Base-by-base conservation (phyloP, 306 rosid species). In the Morella rubra region DNA sequence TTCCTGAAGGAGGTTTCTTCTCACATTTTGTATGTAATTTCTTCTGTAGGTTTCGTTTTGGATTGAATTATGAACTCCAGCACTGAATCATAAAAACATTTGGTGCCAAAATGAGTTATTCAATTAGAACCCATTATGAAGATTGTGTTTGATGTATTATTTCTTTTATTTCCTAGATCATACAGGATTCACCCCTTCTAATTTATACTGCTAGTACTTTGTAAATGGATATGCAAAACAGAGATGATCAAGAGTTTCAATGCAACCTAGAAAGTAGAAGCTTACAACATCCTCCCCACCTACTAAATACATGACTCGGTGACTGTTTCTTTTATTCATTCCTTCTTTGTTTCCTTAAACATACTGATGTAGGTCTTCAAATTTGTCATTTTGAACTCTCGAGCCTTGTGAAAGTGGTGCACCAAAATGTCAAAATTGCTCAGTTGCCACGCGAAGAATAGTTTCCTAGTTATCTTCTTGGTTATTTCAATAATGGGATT, bases 1-100 rank as follows among this genome's bases (percentile, higher is more conserved):
- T 53, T 74, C 79, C 44, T 64, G 52, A 56, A 80, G 77, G 37
- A 44, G 77, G 44, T 84, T 80, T 80, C 80, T 64, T 69, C 77
- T 42, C 77, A 66, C 74, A 47, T 79, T 59, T 75, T 50, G 83
- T 69, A 74, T 68, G 83, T 69, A 75, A 42, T 72, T 60, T 78
- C 76, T 40, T 50, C 50, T 76, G 24, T 22, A 59, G 46, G 79
- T 18, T 55, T 13, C 73, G 6, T 42, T 45, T 71, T n/a, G 11
- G 71, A 62, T 66, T 78, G 64, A 47, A 47, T 50, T 50, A 45
- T 58, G 45, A 44, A 58, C 42, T 44, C 32, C 45, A 66, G 54
- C 77, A 54, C 66, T 71, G 81, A 44, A 76, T 81, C 69, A 70
- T 42, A 44, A 49, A 81, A 73, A n/a, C 71, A 72, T 54, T 76